Percentiles rank a stretch among this genome's conserved stretches.
Evolutionary conservation across 371 early-diverging fungal genomes (phyloP).

Genomic region (Smittium culicis): DNA sequence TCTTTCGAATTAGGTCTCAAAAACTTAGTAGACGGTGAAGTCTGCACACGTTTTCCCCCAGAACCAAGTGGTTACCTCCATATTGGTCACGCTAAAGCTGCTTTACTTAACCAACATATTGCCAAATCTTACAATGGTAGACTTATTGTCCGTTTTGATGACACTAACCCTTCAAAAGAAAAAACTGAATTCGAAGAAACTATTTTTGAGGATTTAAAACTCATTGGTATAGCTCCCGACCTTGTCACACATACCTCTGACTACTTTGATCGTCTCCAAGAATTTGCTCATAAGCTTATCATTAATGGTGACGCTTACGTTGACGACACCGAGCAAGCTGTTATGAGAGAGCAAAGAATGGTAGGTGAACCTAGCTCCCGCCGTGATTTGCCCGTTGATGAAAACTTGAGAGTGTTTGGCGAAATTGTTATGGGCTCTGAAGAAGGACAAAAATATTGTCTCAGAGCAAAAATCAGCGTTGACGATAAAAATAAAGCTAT

Average conservation of each 20-base stretch:
- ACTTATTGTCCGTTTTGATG: constrained; percentile 97
- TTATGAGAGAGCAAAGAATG: constrained; percentile 87
- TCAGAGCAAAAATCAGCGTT: constrained; percentile 97
- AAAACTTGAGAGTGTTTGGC: constrained; percentile 82
- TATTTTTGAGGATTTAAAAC: constrained; percentile 80
- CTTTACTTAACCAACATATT: constrained; percentile 95
- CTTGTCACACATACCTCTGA: constrained; percentile 86
- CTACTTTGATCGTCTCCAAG: constrained; percentile 82
- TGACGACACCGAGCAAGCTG: constrained; percentile 88
- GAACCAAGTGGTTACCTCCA: constrained; percentile 98
- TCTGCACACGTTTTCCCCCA: constrained; percentile 96
- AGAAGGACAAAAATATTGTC: constrained; percentile 78
- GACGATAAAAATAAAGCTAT: constrained; percentile 90
- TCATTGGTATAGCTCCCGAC: constrained; percentile 78
- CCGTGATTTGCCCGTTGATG: constrained; percentile 78
- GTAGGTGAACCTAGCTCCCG: constrained; percentile 75
- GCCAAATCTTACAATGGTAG: constrained; percentile 86
- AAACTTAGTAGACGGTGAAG: constrained; percentile 67
- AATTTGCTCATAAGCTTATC: constrained; percentile 78
- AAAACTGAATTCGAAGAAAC: constrained; percentile 87
- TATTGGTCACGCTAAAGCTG: constrained; percentile 99
- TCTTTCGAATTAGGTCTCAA: constrained; percentile 83
- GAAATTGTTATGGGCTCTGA: constrained; percentile 71
- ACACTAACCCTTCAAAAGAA: constrained; percentile 99
- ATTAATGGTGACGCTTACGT: constrained; percentile 89